Evolutionary conservation across 164 flowering plant genomes (phyloP), one percentile per base, ranked within the genome.

Genomic region (Macadamia tetraphylla): DNA sequence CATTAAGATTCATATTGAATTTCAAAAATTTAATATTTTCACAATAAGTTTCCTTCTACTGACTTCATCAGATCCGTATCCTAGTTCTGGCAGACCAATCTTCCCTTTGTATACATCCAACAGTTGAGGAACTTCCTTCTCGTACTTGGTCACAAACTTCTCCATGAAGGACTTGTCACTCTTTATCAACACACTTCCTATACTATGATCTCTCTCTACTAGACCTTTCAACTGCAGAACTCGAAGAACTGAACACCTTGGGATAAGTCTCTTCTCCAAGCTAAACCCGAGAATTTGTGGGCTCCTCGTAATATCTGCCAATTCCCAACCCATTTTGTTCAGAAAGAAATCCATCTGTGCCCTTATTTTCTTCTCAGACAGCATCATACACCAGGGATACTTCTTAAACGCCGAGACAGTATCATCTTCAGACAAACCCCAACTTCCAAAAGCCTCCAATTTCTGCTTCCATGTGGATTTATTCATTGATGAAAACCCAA

Each of bases 251-350:
- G 46, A 15, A 55, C 49, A 53, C 60, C 68, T 17, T 17, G 60
- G 60, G n/a, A 66, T 55, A 6, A 66, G 18, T 10, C 51, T 32
- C 32, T 66, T 66, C 68, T 55, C 68, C 51, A 66, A n/a, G 31
- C 60, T 66, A 66, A 6, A n/a, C 1, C 1, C 6, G 1, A 55
- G 43, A 66, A 40, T 8, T 2, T 3, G 6, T 40, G 60, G 68
- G 48, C 14, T 4, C 35, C 51, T 6, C 8, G 49, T 49, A 1
- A 66, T n/a, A 43, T 17, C 3, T 9, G 49, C n/a, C 9, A 60
- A 14, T 15, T 35, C 43, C n/a, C 6, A 55, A 2, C 60, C 49
- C 68, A 66, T 53, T 66, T 53, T 40, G 60, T 66, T 66, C 29
- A 66, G 31, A 35, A 66, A 11, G 18, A 66, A 66, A 55, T 66